phyloP scores from a whole-genome alignment of 2,329 filamentous ascomycete species.

The Malbranchea zuffiana region DNA sequence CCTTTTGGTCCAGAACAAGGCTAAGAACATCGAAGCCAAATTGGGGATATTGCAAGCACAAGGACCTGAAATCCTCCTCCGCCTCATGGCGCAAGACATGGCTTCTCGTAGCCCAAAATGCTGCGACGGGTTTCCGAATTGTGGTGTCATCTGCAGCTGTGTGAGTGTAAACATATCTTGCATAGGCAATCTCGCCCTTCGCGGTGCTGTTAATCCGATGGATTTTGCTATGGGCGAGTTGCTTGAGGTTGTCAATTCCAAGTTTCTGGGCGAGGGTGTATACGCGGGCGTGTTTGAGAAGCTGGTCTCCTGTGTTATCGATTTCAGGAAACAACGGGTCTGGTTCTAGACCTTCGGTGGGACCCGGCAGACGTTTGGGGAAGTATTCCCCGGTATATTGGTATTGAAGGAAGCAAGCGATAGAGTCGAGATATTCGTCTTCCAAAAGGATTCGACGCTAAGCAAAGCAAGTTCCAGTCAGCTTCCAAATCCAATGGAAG shows the following conservation, averaged over 20 bases:
- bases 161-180: slow-evolving; percentile 77
- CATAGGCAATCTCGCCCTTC: slow-evolving; percentile 82
- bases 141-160: slow-evolving; percentile 57
- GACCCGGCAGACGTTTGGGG: slow-evolving; percentile 48
- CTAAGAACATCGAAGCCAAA: slow-evolving; percentile 89
- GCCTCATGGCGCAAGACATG: slow-evolving; percentile 77
- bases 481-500: no score
- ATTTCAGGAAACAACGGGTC: slow-evolving; percentile 54
- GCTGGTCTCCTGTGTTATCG: slow-evolving; percentile 69
- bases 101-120: slow-evolving; percentile 74
- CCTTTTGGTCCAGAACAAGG: slow-evolving; percentile 36
- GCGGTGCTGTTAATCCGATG: slow-evolving; percentile 82
- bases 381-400: slow-evolving; percentile 84
- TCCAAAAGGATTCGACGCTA: slow-evolving; percentile 58
- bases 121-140: slow-evolving; percentile 74
- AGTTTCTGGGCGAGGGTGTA: slow-evolving; percentile 83
- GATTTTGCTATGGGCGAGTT: slow-evolving; percentile 76
- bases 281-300: slow-evolving; percentile 78
- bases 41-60: slow-evolving; percentile 82
- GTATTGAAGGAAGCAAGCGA: slow-evolving; percentile 70
- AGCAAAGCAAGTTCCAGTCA: not conserved
- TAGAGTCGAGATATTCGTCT: slow-evolving; percentile 58
- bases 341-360: slow-evolving; percentile 56
- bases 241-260: slow-evolving; percentile 55
- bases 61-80: slow-evolving; percentile 68